Conservation (phyloP, 805 yeast genomes). For the Brettanomyces custersianus region DNA sequence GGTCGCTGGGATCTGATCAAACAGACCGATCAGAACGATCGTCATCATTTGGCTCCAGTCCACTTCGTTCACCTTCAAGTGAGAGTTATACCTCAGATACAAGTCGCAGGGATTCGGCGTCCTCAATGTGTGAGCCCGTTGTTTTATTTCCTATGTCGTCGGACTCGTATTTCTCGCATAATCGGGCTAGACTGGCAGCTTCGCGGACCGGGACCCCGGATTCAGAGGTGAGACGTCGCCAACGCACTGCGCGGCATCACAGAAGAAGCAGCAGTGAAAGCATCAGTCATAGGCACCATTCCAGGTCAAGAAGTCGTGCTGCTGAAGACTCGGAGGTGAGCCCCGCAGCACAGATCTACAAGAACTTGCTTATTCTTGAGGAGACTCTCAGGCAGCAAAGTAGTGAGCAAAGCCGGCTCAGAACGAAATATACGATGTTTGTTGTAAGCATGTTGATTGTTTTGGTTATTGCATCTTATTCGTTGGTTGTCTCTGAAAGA, state of each 20-base stretch:
- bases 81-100: neutral
- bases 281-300: constrained; percentile 9
- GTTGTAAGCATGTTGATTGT: constrained; percentile 32
- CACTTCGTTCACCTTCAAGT: no score
- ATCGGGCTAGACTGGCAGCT: constrained; percentile 13
- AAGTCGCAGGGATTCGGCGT: neutral
- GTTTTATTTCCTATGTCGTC: constrained; percentile 18
- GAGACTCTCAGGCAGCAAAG: constrained; percentile 80
- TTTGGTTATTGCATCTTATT: constrained; percentile 27
- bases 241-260: neutral
- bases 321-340: constrained; percentile 15
- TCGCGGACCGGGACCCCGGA: neutral
- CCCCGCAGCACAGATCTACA: constrained; percentile 58
- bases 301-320: constrained; percentile 14
- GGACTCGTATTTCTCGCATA: constrained; percentile 26
- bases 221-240: neutral
- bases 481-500: constrained; percentile 17
- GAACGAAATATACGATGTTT: constrained; percentile 55
- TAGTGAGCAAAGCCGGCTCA: constrained; percentile 54
- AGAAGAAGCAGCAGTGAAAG: neutral
- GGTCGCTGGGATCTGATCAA: constrained; percentile 20
- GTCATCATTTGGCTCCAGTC: no score
- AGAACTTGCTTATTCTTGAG: constrained; percentile 77
- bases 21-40: neutral
- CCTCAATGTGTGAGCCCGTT: constrained; percentile 2